A percentile compares a stretch with the other conserved stretches of the same genome.
phyloP scores from a whole-genome alignment of 805 yeast genomes.

The Cyberlindnera euphorbiae region DNA sequence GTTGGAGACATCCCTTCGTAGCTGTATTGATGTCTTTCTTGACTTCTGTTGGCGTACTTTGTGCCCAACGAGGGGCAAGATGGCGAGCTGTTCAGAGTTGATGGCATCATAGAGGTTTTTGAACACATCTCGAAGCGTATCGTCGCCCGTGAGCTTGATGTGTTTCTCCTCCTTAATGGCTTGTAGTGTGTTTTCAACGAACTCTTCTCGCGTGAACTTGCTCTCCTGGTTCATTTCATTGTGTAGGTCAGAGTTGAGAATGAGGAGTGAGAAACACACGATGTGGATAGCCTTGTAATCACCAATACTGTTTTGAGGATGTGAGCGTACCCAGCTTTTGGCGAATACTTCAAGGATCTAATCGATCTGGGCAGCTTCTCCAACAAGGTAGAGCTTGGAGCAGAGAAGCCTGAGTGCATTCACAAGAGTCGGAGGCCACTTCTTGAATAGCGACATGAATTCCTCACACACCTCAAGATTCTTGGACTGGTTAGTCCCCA shows the following conservation, averaged over 20 bases:
- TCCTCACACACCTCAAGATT: constrained; percentile 28
- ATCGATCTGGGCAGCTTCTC: constrained; percentile 81
- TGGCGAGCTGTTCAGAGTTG: constrained; percentile 20
- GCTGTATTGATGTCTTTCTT: constrained; percentile 11
- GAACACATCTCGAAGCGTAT: constrained; percentile 13
- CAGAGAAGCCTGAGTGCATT: constrained; percentile 57
- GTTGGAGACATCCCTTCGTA: constrained; percentile 14
- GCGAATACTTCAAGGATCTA: constrained; percentile 67
- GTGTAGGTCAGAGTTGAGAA: constrained; percentile 75
- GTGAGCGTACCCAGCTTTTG: constrained; percentile 49
- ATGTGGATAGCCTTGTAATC: constrained; percentile 61
- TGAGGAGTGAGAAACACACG: constrained; percentile 62
- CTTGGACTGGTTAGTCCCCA: constrained; percentile 30
- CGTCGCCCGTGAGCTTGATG: constrained; percentile 1
- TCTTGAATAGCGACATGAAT: constrained; percentile 39
- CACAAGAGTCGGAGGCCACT: constrained; percentile 47
- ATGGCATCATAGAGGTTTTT: constrained; percentile 35
- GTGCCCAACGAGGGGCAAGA: constrained; percentile 8
- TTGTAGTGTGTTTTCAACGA: constrained; percentile 44
- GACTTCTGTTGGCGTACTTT: constrained; percentile 7
- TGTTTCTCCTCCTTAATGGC: constrained; percentile 33
- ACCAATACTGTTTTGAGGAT: constrained; percentile 45
- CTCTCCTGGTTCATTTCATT: constrained; percentile 36
- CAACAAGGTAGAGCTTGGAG: constrained; percentile 63
- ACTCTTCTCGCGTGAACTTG: constrained; percentile 38